Conservation (phyloP, 306 rosid genomes). For the Prunus kanzakura region DNA sequence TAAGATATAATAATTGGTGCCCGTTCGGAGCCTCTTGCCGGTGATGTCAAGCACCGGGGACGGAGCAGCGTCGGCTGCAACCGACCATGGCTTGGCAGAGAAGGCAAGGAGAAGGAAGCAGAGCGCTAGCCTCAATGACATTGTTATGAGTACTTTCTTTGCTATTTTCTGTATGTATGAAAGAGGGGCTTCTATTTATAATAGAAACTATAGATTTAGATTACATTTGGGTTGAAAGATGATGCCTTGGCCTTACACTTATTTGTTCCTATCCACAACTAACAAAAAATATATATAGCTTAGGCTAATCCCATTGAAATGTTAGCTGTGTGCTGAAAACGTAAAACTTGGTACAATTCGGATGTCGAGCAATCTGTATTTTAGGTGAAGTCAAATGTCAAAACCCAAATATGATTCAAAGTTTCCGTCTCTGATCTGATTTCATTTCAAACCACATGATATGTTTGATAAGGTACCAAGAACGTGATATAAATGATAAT, state of each 20-base stretch:
- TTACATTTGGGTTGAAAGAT: constrained; percentile 22
- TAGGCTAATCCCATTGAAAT: too few species aligned
- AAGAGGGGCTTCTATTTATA: constrained; percentile 9
- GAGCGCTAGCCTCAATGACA: not conserved
- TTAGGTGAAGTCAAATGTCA: not conserved
- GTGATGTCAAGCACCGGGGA: constrained; percentile 42
- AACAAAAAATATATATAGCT: not conserved
- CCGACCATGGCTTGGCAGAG: not conserved
- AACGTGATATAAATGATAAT: too few species aligned
- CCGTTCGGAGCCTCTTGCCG: constrained; percentile 27
- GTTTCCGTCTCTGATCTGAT: not conserved
- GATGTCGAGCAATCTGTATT: too few species aligned
- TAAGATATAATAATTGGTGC: constrained; percentile 33
- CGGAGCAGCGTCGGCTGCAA: constrained; percentile 21
- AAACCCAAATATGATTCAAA: not conserved
- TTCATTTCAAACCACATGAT: not conserved
- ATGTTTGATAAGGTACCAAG: too few species aligned
- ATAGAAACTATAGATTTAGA: constrained; percentile 41
- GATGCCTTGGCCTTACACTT: constrained; percentile 6
- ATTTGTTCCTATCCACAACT: too few species aligned
- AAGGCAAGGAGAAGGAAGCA: constrained; percentile 17
- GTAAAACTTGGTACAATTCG: not conserved
- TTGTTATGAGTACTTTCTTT: constrained; percentile 38
- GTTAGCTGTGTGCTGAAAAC: not conserved
- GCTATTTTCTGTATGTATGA: not conserved